Evolutionary conservation across 2,329 filamentous ascomycete genomes (phyloP).

Genomic region (Stylonectria norvegica): DNA sequence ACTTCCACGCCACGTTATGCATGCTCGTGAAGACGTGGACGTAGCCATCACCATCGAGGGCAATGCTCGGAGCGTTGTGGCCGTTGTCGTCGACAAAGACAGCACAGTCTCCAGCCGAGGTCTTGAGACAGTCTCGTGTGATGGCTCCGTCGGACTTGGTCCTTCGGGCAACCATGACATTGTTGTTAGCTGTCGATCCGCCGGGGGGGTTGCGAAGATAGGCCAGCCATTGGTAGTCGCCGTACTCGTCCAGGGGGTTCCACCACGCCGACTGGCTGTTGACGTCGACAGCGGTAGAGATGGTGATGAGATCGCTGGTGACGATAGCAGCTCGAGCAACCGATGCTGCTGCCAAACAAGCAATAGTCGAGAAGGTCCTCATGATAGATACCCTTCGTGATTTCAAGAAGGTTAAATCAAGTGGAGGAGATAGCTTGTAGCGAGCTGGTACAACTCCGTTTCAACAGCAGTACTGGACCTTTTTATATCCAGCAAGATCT

Average conservation of each 20-base stretch:
- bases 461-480: background rate
- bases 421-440: background rate
- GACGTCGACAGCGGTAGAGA: conserved; percentile 18
- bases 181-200: conserved; percentile 21
- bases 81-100: conserved; percentile 21
- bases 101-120: conserved; percentile 14
- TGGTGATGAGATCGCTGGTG: conserved; percentile 13
- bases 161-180: conserved; percentile 24
- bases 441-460: background rate
- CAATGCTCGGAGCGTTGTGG: conserved; percentile 22
- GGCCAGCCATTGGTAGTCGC: conserved; percentile 21
- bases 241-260: conserved; percentile 24
- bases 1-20: conserved; percentile 27
- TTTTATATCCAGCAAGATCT: conserved; percentile 1
- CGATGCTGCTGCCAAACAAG: conserved; percentile 5
- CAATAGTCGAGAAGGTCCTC: conserved; percentile 3
- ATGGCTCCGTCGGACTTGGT: conserved; percentile 16
- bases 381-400: conserved; percentile 1
- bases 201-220: conserved; percentile 23
- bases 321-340: conserved; percentile 10
- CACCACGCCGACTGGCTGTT: conserved; percentile 26
- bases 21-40: conserved; percentile 29
- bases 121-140: conserved; percentile 22
- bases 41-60: conserved; percentile 24
- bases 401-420: background rate